Percentiles rank a stretch among this genome's conserved stretches.
phyloP scores from a whole-genome alignment of 495 filamentous ascomycete genomes.

The Penicillium desertorum region DNA sequence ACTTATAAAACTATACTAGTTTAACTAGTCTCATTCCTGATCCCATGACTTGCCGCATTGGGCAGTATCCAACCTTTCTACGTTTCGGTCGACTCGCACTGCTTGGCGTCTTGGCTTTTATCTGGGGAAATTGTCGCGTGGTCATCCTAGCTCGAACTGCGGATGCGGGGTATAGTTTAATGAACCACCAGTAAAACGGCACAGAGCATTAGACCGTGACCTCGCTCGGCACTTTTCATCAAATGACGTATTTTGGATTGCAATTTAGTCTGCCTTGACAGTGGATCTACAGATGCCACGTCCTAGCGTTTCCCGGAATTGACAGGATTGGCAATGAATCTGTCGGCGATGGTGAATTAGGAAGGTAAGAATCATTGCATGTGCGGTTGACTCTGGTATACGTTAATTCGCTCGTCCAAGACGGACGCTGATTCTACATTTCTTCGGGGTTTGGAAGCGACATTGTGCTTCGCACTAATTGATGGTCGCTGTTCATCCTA shows the following conservation, averaged over 20 bases:
- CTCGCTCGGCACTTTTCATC: neutral
- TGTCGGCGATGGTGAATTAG: neutral
- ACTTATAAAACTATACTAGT: too few species aligned
- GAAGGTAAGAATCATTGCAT: neutral
- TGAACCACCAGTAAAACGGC: neutral
- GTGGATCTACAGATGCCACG: neutral
- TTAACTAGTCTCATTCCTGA: neutral
- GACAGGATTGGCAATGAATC: neutral
- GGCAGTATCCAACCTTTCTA: neutral
- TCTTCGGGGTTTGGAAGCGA: neutral
- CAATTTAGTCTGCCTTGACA: neutral
- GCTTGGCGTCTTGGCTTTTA: constrained; percentile 28
- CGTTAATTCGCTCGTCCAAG: neutral
- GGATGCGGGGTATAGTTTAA: constrained; percentile 28
- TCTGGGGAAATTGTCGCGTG: constrained; percentile 36
- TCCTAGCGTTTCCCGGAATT: neutral
- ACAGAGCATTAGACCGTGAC: neutral
- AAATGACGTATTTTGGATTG: neutral
- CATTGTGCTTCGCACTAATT: neutral
- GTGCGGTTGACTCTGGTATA: neutral
- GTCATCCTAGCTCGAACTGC: constrained; percentile 9
- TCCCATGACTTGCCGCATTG: constrained; percentile 14
- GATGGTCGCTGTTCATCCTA: neutral
- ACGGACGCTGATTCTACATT: neutral
- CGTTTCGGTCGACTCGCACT: neutral